Evolutionary conservation across 805 yeast species (phyloP).

Genomic region (Yueomyces sp.): DNA sequence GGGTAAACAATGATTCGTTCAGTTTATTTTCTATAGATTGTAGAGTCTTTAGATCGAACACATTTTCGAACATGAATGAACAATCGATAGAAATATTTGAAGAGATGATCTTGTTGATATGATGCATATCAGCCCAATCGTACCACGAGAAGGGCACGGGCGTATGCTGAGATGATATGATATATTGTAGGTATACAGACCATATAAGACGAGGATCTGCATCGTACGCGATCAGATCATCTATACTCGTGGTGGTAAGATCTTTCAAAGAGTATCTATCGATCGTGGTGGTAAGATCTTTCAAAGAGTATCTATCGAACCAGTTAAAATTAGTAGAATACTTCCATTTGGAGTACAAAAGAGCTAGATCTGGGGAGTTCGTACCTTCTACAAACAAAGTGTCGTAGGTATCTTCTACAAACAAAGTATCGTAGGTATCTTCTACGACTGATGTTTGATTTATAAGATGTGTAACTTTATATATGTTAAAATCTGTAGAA

Average conservation of each 20-base stretch:
- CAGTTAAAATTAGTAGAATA: constrained; percentile 6
- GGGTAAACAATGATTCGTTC: constrained; percentile 9
- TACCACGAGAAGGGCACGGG: constrained; percentile 39
- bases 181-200: constrained; percentile 33
- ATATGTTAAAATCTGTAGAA: no score
- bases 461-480: no score
- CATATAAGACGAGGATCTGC: constrained; percentile 50
- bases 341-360: constrained; percentile 4
- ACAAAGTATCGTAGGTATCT: no score
- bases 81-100: constrained; percentile 10
- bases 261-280: constrained; percentile 1
- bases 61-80: constrained; percentile 8
- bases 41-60: constrained; percentile 7
- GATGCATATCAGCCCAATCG: constrained; percentile 40
- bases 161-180: background rate
- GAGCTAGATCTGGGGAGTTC: no score
- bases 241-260: constrained; percentile 12
- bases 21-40: constrained; percentile 9
- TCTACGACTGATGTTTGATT: no score
- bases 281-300: no score
- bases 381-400: no score
- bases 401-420: no score
- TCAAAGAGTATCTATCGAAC: constrained; percentile 11
- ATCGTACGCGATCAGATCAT: constrained; percentile 26
- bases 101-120: constrained; percentile 26